Evolutionary conservation across 2,329 filamentous ascomycete species (phyloP), one percentile per base, ranked within the genome.

Genomic region (Lasiodiplodia citricola): DNA sequence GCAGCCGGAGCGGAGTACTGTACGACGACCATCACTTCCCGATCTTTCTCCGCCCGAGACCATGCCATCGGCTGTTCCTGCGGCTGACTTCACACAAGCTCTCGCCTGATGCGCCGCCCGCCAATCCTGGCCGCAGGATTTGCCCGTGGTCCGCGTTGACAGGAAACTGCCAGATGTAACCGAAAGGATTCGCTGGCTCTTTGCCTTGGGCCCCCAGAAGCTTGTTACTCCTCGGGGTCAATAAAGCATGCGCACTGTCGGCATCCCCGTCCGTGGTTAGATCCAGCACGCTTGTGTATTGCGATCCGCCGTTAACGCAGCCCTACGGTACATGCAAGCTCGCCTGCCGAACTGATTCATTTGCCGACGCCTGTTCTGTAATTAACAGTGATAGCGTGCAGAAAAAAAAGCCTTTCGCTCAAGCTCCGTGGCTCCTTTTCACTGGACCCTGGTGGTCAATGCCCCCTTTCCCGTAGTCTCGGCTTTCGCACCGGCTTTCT

Each of bases 271-370:
- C 51, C 11, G 23, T 21, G 41, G 16, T 28, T 18, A 55, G 52
- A 55, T 14, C 21, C 38, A 31, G 38, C n/a, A 47, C 13, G n/a
- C 57, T 47, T 35, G 6, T 35, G 7, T 51, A 51, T 63, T 63
- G 44, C 38, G 37, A 60, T 60, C 56, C 21, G n/a, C 37, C 56
- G 56, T 50, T 50, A 23, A 18, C 18, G 21, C 56, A 63, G 58
- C 44, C 58, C 41, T 50, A 60, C 35, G 25, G 8, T 11, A 44
- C 41, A 44, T 18, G 6, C 5, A 18, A 7, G 2, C 13, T 41
- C 14, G 13, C 14, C 14, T 41, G 38, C 6, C 16, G 14, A 11
- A 1, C n/a, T 47, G 7, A 21, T 11, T 47, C n/a, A 21, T 47
- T 47, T 47, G 18, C 44, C 8, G 18, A 8, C 18, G 5, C 4